A percentile compares a stretch with the other conserved stretches of the same genome.
Conservation (phyloP, 371 early-diverging fungal genomes). For the Mortierella sp. region DNA sequence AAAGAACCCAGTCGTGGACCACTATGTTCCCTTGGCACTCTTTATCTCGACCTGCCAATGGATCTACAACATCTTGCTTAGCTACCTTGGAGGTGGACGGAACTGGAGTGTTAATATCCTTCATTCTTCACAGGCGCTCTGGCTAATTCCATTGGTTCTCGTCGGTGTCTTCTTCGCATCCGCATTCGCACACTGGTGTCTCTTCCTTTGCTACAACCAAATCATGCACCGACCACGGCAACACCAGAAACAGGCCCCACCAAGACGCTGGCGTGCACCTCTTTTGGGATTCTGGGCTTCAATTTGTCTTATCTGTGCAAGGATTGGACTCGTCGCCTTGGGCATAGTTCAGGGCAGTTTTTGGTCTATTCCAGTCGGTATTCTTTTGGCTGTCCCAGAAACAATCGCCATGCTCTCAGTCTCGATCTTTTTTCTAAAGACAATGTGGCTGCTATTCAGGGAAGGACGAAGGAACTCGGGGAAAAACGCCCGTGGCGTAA, state of each 20-base stretch:
- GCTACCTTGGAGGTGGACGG: constrained; percentile 42
- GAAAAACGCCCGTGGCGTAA: no score
- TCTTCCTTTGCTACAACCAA: constrained; percentile 51
- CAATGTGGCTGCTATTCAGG: constrained; percentile 25
- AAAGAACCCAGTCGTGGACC: constrained; percentile 52
- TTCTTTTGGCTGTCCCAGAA: constrained; percentile 45
- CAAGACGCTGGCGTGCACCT: constrained; percentile 37
- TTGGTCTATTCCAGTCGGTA: constrained; percentile 43
- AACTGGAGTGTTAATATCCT: constrained; percentile 19
- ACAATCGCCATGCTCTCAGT: constrained; percentile 43
- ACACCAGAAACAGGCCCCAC: neutral
- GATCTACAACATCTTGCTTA: constrained; percentile 50
- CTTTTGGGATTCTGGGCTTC: constrained; percentile 46
- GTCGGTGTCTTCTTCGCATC: constrained; percentile 51
- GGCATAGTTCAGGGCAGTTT: constrained; percentile 36
- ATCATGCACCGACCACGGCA: constrained; percentile 31
- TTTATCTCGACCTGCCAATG: constrained; percentile 53
- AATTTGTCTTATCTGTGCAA: constrained; percentile 23
- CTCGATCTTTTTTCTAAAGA: constrained; percentile 35
- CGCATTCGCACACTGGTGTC: constrained; percentile 48
- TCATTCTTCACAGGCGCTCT: constrained; percentile 43
- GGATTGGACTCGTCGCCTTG: constrained; percentile 24
- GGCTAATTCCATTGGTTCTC: constrained; percentile 45
- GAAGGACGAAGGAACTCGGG: neutral
- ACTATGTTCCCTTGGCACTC: constrained; percentile 46